These are phyloP conservation scores for Crithidia bombi DNA, from an alignment of 208 protist species.

Conservation along the genomic window DNA sequence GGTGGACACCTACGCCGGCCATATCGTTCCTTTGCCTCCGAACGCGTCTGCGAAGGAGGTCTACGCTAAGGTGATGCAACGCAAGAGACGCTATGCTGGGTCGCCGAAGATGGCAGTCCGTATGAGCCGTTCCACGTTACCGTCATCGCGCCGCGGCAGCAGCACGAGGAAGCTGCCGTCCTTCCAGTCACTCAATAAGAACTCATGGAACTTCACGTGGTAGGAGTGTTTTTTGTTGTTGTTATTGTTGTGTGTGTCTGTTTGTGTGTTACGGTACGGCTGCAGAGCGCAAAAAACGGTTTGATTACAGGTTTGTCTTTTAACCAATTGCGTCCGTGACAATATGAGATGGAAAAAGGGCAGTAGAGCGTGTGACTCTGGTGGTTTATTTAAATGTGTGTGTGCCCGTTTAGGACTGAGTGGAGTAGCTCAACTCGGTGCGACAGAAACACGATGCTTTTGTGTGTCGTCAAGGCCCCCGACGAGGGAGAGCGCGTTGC, in stretches of 20 bases:
- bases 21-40: slow-evolving; percentile 80
- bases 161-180: slow-evolving; percentile 31
- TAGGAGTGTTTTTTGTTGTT: slow-evolving; percentile 17
- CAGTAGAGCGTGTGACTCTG: too few relatives aligned
- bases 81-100: slow-evolving; percentile 67
- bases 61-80: slow-evolving; percentile 73
- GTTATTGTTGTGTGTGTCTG: not conserved
- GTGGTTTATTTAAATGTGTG: too few relatives aligned
- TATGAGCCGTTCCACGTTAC: slow-evolving; percentile 40
- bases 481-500: too few relatives aligned
- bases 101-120: slow-evolving; percentile 53
- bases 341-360: too few relatives aligned
- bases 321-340: too few relatives aligned
- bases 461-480: too few relatives aligned
- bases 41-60: slow-evolving; percentile 66
- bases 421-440: too few relatives aligned
- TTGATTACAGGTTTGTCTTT: not conserved
- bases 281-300: not conserved
- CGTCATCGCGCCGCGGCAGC: slow-evolving; percentile 1
- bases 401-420: too few relatives aligned
- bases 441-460: too few relatives aligned
- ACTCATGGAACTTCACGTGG: slow-evolving; percentile 91
- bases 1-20: slow-evolving; percentile 68
- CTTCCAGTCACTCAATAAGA: slow-evolving; percentile 74
- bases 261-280: slow-evolving; percentile 1